Evolutionary conservation across 2,329 filamentous ascomycete species (phyloP).

Genomic region (Aspergillus sp.): DNA sequence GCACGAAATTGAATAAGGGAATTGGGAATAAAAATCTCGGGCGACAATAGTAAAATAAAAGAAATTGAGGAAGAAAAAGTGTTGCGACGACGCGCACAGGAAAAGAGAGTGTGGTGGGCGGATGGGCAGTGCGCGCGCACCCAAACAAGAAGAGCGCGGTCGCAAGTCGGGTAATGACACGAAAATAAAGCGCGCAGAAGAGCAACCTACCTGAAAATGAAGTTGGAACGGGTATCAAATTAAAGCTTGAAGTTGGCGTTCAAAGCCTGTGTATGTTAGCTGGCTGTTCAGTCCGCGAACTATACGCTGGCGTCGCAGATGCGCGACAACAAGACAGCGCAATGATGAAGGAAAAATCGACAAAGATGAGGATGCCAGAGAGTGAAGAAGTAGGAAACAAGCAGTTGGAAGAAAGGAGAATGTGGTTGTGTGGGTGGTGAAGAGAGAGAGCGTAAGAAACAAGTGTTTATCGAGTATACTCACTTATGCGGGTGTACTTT

Average conservation of each 20-base stretch:
- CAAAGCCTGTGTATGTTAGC: slow-evolving; percentile 15
- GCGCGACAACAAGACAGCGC: slow-evolving; percentile 26
- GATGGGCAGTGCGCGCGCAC: slow-evolving; percentile 18
- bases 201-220: slow-evolving; percentile 18
- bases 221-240: slow-evolving; percentile 13
- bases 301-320: slow-evolving; percentile 22
- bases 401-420: slow-evolving; percentile 19
- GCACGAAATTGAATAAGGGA: slow-evolving; percentile 1
- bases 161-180: slow-evolving; percentile 22
- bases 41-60: slow-evolving; percentile 15
- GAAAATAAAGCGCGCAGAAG: slow-evolving; percentile 18
- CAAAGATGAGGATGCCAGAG: slow-evolving; percentile 17
- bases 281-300: slow-evolving; percentile 15
- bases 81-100: slow-evolving; percentile 14
- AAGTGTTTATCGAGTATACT: slow-evolving; percentile 34
- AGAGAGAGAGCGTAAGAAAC: slow-evolving; percentile 21
- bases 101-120: slow-evolving; percentile 7
- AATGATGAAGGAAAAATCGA: slow-evolving; percentile 24
- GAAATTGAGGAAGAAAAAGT: background rate
- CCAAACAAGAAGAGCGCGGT: slow-evolving; percentile 21
- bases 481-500: slow-evolving; percentile 38
- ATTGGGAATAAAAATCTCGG: slow-evolving; percentile 8
- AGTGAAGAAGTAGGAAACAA: slow-evolving; percentile 14
- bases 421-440: slow-evolving; percentile 29
- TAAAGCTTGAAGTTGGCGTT: slow-evolving; percentile 11